phyloP scores from a whole-genome alignment of 495 filamentous ascomycete genomes.

The Aspergillus egyptiacus region DNA sequence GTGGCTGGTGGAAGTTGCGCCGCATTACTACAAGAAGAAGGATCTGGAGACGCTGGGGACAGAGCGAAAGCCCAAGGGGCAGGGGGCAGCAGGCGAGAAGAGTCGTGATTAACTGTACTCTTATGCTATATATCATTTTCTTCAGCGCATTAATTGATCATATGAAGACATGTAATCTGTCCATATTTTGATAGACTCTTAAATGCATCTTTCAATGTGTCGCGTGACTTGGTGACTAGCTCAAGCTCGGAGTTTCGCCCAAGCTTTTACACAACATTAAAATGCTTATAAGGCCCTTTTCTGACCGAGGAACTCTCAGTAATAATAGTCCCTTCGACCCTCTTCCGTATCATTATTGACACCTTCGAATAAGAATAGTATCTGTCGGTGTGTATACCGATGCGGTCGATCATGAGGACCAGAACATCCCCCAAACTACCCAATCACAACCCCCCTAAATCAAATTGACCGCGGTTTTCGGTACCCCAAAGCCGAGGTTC shows the following conservation, averaged over 20 bases:
- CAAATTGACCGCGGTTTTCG: slow-evolving; percentile 16
- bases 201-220: too few relatives aligned
- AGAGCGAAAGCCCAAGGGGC: slow-evolving; percentile 72
- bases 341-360: background rate
- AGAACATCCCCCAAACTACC: too few relatives aligned
- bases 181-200: too few relatives aligned
- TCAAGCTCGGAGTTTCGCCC: too few relatives aligned
- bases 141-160: background rate
- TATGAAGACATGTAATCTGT: too few relatives aligned
- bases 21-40: slow-evolving; percentile 92
- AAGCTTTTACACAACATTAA: too few relatives aligned
- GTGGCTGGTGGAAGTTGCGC: slow-evolving; percentile 88
- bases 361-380: too few relatives aligned
- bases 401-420: too few relatives aligned
- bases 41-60: slow-evolving; percentile 76
- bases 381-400: too few relatives aligned
- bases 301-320: background rate
- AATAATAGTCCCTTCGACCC: background rate
- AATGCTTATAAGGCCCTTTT: too few relatives aligned
- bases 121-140: slow-evolving; percentile 1
- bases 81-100: slow-evolving; percentile 47
- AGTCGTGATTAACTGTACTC: slow-evolving; percentile 28
- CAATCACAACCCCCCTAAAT: slow-evolving; percentile 12
- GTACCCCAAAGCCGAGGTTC: slow-evolving; percentile 9
- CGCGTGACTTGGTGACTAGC: background rate